Evolutionary conservation across 2,329 filamentous ascomycete species (phyloP).

Genomic region (Penicillium sp.): DNA sequence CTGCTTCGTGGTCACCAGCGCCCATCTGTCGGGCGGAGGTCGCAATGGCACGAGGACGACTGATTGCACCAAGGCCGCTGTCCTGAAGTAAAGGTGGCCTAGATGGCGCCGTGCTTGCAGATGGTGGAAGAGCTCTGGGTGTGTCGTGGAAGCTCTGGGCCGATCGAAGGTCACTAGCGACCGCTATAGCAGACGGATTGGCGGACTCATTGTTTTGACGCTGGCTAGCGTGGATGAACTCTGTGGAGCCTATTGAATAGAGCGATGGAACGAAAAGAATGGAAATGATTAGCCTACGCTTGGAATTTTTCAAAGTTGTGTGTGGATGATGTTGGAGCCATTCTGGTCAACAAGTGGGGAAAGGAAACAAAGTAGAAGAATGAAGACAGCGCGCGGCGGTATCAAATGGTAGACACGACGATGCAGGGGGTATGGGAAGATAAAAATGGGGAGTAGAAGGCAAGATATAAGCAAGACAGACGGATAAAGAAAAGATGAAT

Average conservation of each 20-base stretch:
- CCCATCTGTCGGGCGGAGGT: constrained; percentile 22
- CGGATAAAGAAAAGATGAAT: too few species aligned
- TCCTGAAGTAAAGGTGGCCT: constrained; percentile 62
- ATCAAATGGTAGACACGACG: constrained; percentile 19
- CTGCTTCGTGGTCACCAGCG: constrained; percentile 7
- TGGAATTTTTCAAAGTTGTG: constrained; percentile 19
- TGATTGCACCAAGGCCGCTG: constrained; percentile 41
- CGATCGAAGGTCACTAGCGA: constrained; percentile 61
- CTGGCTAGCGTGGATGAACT: constrained; percentile 46
- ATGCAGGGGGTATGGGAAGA: constrained; percentile 22
- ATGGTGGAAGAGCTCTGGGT: constrained; percentile 53
- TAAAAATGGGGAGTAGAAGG: background rate
- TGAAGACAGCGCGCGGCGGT: constrained; percentile 13
- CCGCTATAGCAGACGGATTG: constrained; percentile 40
- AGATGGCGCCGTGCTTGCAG: constrained; percentile 47
- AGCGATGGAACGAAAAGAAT: constrained; percentile 9
- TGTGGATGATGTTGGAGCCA: background rate
- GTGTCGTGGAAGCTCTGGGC: constrained; percentile 70
- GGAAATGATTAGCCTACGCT: constrained; percentile 40
- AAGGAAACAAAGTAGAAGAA: constrained; percentile 12
- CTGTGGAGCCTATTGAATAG: constrained; percentile 31
- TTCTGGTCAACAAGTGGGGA: constrained; percentile 6
- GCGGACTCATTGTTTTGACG: constrained; percentile 55
- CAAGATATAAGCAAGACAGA: background rate
- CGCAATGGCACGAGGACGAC: constrained; percentile 29